A percentile compares a stretch with the other conserved stretches of the same genome.
Conservation (phyloP, 2,329 filamentous ascomycete genomes). For the Aspergillus pseudoterreus region DNA sequence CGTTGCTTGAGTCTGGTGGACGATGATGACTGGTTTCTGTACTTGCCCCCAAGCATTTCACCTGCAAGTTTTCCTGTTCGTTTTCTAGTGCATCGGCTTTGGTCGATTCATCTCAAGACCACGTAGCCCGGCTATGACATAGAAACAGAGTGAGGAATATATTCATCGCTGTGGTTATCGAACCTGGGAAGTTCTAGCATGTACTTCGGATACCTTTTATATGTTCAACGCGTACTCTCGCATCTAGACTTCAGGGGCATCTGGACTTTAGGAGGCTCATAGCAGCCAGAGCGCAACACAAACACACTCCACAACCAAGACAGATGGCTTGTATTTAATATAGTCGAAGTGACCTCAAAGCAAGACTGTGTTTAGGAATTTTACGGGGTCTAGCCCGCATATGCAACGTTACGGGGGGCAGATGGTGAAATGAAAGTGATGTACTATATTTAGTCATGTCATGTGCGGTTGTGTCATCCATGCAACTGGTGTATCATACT, state of each 20-base stretch:
- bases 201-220: too few relatives aligned
- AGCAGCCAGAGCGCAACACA: too few relatives aligned
- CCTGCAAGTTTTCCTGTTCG: conserved; percentile 17
- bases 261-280: too few relatives aligned
- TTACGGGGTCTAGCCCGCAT: too few relatives aligned
- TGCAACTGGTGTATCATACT: background rate
- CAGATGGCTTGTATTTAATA: too few relatives aligned
- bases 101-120: conserved; percentile 13
- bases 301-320: too few relatives aligned
- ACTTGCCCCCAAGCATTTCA: conserved; percentile 23
- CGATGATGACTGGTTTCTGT: conserved; percentile 28
- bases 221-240: too few relatives aligned
- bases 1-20: conserved; percentile 13
- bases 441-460: background rate
- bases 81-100: conserved; percentile 21
- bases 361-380: too few relatives aligned
- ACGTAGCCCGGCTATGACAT: background rate
- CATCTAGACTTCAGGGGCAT: too few relatives aligned
- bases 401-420: background rate
- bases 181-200: too few relatives aligned
- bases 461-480: background rate
- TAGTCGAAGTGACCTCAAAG: too few relatives aligned
- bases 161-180: too few relatives aligned
- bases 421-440: background rate
- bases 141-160: background rate